phyloP scores from a whole-genome alignment of 2,329 filamentous ascomycete genomes.

The Raffaelea deltoideospora region DNA sequence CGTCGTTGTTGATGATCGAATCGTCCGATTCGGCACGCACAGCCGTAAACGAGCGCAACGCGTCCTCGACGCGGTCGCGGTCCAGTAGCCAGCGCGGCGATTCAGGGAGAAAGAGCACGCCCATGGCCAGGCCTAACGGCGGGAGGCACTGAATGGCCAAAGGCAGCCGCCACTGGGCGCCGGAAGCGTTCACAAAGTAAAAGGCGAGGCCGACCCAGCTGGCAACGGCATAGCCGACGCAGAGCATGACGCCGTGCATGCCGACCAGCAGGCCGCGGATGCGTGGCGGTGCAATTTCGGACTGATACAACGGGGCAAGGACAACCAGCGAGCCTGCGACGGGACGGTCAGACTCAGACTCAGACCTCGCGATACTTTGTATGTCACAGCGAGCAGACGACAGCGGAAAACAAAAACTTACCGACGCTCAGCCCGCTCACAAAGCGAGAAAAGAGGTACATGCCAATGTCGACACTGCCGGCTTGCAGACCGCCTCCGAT shows the following conservation, averaged over 20 bases:
- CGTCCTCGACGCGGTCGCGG: constrained; percentile 11
- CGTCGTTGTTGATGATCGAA: not conserved
- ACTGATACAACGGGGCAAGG: constrained; percentile 9
- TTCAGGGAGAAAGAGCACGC: constrained; percentile 17
- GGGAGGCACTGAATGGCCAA: constrained; percentile 18
- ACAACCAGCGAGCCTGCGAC: constrained; percentile 17
- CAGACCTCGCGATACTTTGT: too few species aligned
- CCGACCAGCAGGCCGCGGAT: constrained; percentile 4
- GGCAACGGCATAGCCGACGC: constrained; percentile 18
- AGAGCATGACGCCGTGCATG: constrained; percentile 16
- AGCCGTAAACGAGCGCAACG: constrained; percentile 9
- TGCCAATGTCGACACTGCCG: constrained; percentile 15
- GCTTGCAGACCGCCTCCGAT: constrained; percentile 6
- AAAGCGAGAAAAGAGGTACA: constrained; percentile 14
- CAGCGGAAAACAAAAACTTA: too few species aligned
- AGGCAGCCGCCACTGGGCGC: constrained; percentile 19
- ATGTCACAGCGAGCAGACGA: too few species aligned
- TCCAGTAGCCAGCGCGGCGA: constrained; percentile 13
- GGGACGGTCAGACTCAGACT: too few species aligned
- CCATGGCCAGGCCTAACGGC: constrained; percentile 4
- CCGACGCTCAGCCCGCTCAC: constrained; percentile 5
- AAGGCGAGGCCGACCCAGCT: constrained; percentile 5
- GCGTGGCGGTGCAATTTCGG: constrained; percentile 20
- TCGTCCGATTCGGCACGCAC: constrained; percentile 32
- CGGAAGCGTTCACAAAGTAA: constrained; percentile 3